These are phyloP conservation scores for Chalaropsis thielavioides DNA, from an alignment of 2,329 filamentous ascomycete genomes.

Conservation along the genomic window DNA sequence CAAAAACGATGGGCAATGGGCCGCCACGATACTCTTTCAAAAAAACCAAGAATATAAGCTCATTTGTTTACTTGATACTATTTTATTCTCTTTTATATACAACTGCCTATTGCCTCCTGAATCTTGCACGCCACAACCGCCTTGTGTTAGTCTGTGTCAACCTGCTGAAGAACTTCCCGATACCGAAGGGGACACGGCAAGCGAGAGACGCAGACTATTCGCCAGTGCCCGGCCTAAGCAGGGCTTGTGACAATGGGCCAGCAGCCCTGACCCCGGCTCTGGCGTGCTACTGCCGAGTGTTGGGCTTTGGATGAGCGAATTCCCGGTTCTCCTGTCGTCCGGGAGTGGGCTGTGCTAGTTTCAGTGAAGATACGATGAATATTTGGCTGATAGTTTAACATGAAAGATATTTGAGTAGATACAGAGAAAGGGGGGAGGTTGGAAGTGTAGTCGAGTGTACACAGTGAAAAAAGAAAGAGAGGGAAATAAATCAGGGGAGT, in stretches of 20 bases:
- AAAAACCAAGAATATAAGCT: neutral
- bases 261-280: neutral
- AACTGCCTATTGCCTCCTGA: neutral
- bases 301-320: neutral
- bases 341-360: neutral
- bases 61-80: neutral
- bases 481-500: too few relatives aligned
- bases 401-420: too few relatives aligned
- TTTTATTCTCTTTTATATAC: neutral
- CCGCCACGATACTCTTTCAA: neutral
- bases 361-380: too few relatives aligned
- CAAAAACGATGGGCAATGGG: neutral
- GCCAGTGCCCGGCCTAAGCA: neutral
- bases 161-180: neutral
- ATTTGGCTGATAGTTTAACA: too few relatives aligned
- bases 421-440: too few relatives aligned
- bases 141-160: neutral
- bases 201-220: neutral
- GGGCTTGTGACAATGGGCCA: neutral
- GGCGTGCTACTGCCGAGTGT: neutral
- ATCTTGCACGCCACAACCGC: neutral
- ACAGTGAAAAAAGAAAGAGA: too few relatives aligned
- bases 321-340: conserved; percentile 3
- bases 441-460: too few relatives aligned
- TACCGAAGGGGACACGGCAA: neutral